Evolutionary conservation across 768 basidiomycete genomes (phyloP).

Genomic region (Sarcomyxa edulis): DNA sequence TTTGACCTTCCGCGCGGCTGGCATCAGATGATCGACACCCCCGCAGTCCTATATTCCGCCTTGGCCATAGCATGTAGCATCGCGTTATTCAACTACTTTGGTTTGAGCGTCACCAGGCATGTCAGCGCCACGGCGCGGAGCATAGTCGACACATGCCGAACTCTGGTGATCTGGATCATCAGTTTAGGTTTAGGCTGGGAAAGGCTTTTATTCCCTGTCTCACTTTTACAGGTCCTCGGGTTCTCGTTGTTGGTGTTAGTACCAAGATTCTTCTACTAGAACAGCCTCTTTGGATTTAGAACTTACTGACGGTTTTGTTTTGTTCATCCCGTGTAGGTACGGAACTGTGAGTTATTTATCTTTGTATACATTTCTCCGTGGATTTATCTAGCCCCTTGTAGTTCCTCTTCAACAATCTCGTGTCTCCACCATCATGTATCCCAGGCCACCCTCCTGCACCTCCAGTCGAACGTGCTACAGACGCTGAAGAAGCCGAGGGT

Average conservation of each 20-base stretch:
- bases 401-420: conserved; percentile 89
- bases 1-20: conserved; percentile 91
- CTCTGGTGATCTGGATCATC: conserved; percentile 93
- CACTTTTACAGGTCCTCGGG: conserved; percentile 75
- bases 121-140: conserved; percentile 91
- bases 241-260: conserved; percentile 89
- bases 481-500: conserved; percentile 54
- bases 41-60: conserved; percentile 61
- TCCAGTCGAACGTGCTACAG: conserved; percentile 29
- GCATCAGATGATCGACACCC: conserved; percentile 80
- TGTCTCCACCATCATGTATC: conserved; percentile 58
- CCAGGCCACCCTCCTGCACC: conserved; percentile 37
- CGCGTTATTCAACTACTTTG: conserved; percentile 84
- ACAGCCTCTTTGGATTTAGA: conserved; percentile 4
- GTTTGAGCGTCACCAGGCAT: conserved; percentile 86
- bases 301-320: too few relatives aligned
- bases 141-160: conserved; percentile 92
- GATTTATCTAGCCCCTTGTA: conserved; percentile 21
- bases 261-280: conserved; percentile 7
- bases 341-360: conserved; percentile 59
- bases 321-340: conserved; percentile 55
- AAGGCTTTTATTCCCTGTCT: conserved; percentile 73
- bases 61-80: conserved; percentile 75
- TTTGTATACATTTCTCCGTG: conserved; percentile 6
- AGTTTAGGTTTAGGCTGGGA: conserved; percentile 92